Evolutionary conservation across 345 rosid genomes (phyloP).

Genomic region (Trapa incisa): DNA sequence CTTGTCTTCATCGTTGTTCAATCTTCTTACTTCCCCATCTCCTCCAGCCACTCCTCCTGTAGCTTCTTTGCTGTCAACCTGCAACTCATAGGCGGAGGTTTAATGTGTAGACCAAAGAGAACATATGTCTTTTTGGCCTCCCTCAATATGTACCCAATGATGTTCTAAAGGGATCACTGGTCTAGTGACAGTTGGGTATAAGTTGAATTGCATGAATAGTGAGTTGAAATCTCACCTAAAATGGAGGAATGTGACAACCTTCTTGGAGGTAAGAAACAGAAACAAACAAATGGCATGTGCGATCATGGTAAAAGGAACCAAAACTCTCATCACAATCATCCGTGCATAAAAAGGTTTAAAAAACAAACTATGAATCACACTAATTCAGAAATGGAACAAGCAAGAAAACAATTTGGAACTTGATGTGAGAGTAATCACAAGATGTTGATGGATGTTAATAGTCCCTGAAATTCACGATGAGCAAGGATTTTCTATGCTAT

Average conservation of each 20-base stretch:
- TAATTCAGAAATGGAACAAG: no score
- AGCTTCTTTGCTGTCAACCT: neutral
- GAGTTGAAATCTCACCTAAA: neutral
- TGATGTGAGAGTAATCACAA: neutral
- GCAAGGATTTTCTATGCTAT: neutral
- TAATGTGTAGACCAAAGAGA: neutral
- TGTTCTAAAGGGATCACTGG: neutral
- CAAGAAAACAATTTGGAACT: neutral
- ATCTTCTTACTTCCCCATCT: neutral
- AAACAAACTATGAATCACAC: neutral
- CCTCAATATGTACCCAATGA: neutral
- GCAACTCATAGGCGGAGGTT: neutral
- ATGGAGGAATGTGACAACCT: neutral
- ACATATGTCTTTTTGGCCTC: neutral
- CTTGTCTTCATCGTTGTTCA: neutral
- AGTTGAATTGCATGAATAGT: neutral
- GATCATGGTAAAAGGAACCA: neutral
- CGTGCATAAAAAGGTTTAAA: neutral
- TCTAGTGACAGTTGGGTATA: neutral
- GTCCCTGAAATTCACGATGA: neutral
- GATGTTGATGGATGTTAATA: neutral
- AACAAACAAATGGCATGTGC: neutral
- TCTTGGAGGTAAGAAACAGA: neutral
- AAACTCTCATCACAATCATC: neutral
- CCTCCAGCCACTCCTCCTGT: neutral